Conservation (phyloP, 768 basidiomycete species). For the Dendrothele bispora region DNA sequence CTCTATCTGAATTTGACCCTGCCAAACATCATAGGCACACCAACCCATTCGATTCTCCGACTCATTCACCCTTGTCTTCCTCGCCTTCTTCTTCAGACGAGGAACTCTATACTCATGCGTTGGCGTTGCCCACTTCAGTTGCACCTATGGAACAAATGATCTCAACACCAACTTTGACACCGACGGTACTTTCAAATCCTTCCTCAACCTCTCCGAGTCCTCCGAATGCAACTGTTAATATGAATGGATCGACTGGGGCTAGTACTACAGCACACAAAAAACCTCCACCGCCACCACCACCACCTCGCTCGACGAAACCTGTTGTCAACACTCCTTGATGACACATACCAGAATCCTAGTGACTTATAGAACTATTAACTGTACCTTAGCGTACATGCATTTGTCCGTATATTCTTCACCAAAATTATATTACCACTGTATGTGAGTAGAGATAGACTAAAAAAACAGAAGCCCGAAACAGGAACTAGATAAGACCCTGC, state of each 20-base stretch:
- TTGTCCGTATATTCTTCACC: too few relatives aligned
- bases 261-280: too few relatives aligned
- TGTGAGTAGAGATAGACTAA: neutral
- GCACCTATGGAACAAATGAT: too few relatives aligned
- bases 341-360: neutral
- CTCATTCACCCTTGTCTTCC: slow-evolving; percentile 64
- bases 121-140: slow-evolving; percentile 70
- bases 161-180: too few relatives aligned
- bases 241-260: too few relatives aligned
- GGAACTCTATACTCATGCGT: slow-evolving; percentile 75
- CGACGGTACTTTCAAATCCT: too few relatives aligned
- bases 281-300: slow-evolving; percentile 48
- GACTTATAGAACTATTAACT: neutral
- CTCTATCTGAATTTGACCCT: slow-evolving; percentile 33
- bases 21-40: slow-evolving; percentile 18
- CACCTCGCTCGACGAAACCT: slow-evolving; percentile 32
- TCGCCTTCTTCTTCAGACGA: slow-evolving; percentile 86
- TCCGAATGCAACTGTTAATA: too few relatives aligned
- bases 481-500: slow-evolving; percentile 77
- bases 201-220: too few relatives aligned
- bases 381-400: too few relatives aligned
- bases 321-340: slow-evolving; percentile 2
- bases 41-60: slow-evolving; percentile 78
- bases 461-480: slow-evolving; percentile 1
- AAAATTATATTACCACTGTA: too few relatives aligned